Evolutionary conservation across 2,329 filamentous ascomycete genomes (phyloP).

Genomic region (Stromatinia cepivora): DNA sequence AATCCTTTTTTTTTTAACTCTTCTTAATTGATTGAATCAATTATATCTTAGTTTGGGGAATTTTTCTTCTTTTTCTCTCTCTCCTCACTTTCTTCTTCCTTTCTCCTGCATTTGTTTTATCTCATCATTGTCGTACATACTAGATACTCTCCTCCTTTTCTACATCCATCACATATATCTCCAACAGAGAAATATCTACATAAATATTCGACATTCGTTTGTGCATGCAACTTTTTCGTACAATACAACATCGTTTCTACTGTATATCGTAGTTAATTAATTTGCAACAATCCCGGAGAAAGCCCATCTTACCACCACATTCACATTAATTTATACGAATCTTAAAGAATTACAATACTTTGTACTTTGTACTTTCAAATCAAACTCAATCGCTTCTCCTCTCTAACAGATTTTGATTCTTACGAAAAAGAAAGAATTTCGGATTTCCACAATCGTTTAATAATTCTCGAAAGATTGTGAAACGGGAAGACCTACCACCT

Average conservation of each 20-base stretch:
- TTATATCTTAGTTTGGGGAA: no score
- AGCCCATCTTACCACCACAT: not conserved
- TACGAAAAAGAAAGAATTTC: not conserved
- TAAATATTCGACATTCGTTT: slow-evolving; percentile 8
- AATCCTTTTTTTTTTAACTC: not conserved
- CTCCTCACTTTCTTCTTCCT: slow-evolving; percentile 17
- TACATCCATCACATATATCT: not conserved
- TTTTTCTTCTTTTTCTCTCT: not conserved
- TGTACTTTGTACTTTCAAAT: not conserved
- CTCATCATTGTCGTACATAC: not conserved
- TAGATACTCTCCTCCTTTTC: not conserved
- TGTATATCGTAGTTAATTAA: slow-evolving; percentile 11
- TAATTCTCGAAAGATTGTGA: slow-evolving; percentile 18
- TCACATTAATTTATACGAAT: not conserved
- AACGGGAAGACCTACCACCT: slow-evolving; percentile 11
- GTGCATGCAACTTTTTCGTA: not conserved
- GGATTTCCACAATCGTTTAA: slow-evolving; percentile 15
- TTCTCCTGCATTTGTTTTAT: slow-evolving; percentile 1
- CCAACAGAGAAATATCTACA: not conserved
- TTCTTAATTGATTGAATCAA: not conserved
- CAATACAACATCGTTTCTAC: not conserved
- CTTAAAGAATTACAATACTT: not conserved
- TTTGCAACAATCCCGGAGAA: slow-evolving; percentile 8
- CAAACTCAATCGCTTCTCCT: not conserved
- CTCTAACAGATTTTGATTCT: not conserved